Percentiles rank a stretch among this genome's conserved stretches.
phyloP scores from a whole-genome alignment of 1,139 yeast species.

The Insectozyma bohioensis region DNA sequence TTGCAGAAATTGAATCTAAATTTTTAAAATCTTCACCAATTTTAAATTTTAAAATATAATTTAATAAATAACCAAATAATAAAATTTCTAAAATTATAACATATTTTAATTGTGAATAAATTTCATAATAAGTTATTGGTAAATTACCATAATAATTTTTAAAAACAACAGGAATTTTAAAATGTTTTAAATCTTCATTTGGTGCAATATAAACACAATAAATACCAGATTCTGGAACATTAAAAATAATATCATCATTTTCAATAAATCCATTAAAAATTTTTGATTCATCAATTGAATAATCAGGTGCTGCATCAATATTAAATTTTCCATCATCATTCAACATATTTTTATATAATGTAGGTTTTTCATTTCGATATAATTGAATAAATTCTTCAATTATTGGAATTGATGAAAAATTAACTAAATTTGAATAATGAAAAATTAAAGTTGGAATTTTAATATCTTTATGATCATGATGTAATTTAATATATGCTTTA shows the following conservation, averaged over 20 bases:
- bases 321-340: conserved; percentile 11
- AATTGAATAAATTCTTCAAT: conserved; percentile 15
- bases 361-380: conserved; percentile 14
- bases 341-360: conserved; percentile 14
- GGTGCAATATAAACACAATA: conserved; percentile 38
- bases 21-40: conserved; percentile 31
- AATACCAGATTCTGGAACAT: conserved; percentile 26
- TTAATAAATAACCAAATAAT: conserved; percentile 24
- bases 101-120: conserved; percentile 21
- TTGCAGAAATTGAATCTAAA: conserved; percentile 33
- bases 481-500: conserved; percentile 9
- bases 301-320: conserved; percentile 8
- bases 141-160: conserved; percentile 31
- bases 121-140: conserved; percentile 18
- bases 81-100: conserved; percentile 18
- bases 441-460: conserved; percentile 26
- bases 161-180: conserved; percentile 22
- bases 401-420: conserved; percentile 23
- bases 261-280: conserved; percentile 12
- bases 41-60: conserved; percentile 28
- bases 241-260: conserved; percentile 11
- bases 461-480: conserved; percentile 3
- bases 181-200: conserved; percentile 3
- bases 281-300: conserved; percentile 8
- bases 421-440: conserved; percentile 24